A percentile compares a stretch with the other conserved stretches of the same genome.
phyloP scores from a whole-genome alignment of 441 rosid species.

The Raphanus hybrid region DNA sequence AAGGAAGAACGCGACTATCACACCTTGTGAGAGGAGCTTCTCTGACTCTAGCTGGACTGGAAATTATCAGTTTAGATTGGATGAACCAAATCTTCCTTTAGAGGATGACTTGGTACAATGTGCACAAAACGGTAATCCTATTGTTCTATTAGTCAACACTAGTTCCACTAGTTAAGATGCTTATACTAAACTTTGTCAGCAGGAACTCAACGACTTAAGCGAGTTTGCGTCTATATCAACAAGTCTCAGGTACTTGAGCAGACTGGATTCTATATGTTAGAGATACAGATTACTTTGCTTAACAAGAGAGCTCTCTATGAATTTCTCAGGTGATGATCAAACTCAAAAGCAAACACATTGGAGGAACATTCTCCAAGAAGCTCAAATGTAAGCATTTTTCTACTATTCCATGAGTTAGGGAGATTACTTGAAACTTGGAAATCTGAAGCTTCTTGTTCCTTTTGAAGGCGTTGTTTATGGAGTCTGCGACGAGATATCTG shows the following conservation, averaged over 20 bases:
- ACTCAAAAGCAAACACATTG: conserved; percentile 87
- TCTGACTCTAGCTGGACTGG: conserved; percentile 57
- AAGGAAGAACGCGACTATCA: conserved; percentile 78
- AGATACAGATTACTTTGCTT: neutral
- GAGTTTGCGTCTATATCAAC: conserved; percentile 65
- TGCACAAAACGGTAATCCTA: conserved; percentile 65
- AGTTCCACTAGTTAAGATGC: conserved; percentile 20
- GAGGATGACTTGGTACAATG: conserved; percentile 77
- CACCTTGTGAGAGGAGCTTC: conserved; percentile 73
- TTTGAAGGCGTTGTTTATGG: conserved; percentile 76
- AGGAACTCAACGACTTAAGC: conserved; percentile 74
- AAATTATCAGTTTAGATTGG: conserved; percentile 46
- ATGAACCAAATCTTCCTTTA: conserved; percentile 59
- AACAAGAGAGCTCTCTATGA: neutral
- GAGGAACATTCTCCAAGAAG: conserved; percentile 94
- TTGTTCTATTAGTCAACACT: conserved; percentile 21
- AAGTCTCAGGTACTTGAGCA: conserved; percentile 70
- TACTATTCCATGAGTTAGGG: conserved; percentile 10
- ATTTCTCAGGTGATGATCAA: conserved; percentile 68
- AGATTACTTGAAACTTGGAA: conserved; percentile 24
- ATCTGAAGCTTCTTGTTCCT: conserved; percentile 28
- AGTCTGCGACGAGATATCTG: conserved; percentile 73
- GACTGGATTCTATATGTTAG: neutral
- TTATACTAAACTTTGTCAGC: conserved; percentile 37
- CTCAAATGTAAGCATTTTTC: conserved; percentile 63